Base-by-base conservation (phyloP, 176 grass and related monocot genomes). In the Secale cereale region DNA sequence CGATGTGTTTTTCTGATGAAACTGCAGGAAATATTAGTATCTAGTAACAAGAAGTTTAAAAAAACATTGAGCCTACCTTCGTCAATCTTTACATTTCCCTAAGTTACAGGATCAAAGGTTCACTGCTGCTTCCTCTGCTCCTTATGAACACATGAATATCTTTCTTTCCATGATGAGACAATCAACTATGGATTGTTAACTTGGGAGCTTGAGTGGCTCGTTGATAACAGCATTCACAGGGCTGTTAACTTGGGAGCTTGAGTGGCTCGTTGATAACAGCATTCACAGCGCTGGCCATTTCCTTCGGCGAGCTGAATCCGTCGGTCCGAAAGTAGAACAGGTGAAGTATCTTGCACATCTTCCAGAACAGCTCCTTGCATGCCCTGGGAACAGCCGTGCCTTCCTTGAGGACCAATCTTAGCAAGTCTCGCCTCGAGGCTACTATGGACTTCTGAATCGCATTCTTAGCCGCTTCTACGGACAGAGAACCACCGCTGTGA, bases 331-430 rank as follows among this genome's bases (percentile, higher is more conserved):
- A 85, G 78, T 98, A 95, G 83, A 92, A 98, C 25, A 98, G 19
- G 63, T 95, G 83, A 74, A 93, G 22, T 52, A 87, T 78, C 89
- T 78, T 98, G 77, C 89, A 92, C 93, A 93, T 93, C 59, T 86
- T 97, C 95, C 92, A 97, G 72, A 97, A 97, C 31, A 94, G 84
- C 54, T 94, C 88, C 86, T 92, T 97, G 90, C 92, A 97, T 19
- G 90, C 86, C 60, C 78, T 91, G 36, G 95, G 95, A 57, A 94
- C 85, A 45, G 15, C 28, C 20, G 83, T 84, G 52, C 43, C 84
- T 72, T 91, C 89, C 23, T 66, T 81, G 13, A 97, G 37, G 6
- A 94, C 90, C 74, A 94, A 43, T 17, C 86, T 88, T 76, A 97
- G 65, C 65, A 97, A 87, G 17, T 94, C 82, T 36, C 10, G 86